phyloP scores from a whole-genome alignment of 1,284 basidiomycete genomes.

The Mycena sp. region DNA sequence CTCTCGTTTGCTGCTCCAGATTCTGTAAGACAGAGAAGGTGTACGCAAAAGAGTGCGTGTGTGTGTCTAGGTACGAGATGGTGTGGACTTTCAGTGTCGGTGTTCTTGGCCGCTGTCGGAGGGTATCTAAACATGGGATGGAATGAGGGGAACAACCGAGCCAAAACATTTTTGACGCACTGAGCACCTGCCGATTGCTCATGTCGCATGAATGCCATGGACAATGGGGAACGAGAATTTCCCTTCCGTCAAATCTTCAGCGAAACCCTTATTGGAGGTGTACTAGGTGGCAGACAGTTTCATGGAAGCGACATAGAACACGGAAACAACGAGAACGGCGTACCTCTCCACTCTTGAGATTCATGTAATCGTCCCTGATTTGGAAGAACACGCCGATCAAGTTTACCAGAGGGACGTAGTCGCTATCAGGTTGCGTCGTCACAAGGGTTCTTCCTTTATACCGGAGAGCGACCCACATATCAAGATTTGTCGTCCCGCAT shows the following conservation, averaged over 20 bases:
- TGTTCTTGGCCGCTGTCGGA: constrained; percentile 77
- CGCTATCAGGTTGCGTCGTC: constrained; percentile 53
- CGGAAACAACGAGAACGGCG: constrained; percentile 14
- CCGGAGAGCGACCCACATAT: constrained; percentile 61
- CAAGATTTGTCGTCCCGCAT: constrained; percentile 67
- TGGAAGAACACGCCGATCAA: constrained; percentile 96
- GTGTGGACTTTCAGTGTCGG: constrained; percentile 73
- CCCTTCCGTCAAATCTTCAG: constrained; percentile 83
- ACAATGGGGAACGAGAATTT: constrained; percentile 87
- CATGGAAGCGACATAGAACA: neutral
- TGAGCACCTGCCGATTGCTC: constrained; percentile 74
- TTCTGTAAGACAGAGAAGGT: constrained; percentile 60
- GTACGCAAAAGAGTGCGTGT: constrained; percentile 72
- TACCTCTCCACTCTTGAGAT: constrained; percentile 88
- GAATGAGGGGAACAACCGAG: constrained; percentile 35
- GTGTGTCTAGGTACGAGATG: constrained; percentile 65
- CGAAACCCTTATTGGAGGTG: constrained; percentile 80
- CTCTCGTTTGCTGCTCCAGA: constrained; percentile 56
- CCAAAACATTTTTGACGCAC: constrained; percentile 51
- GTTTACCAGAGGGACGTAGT: constrained; percentile 93
- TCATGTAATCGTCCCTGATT: constrained; percentile 98
- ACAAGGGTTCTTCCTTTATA: neutral
- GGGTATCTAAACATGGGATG: constrained; percentile 59
- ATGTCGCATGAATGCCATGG: constrained; percentile 65
- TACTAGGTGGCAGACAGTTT: constrained; percentile 57